phyloP scores from a whole-genome alignment of 371 early-diverging fungal species.

The Mucor sp. region DNA sequence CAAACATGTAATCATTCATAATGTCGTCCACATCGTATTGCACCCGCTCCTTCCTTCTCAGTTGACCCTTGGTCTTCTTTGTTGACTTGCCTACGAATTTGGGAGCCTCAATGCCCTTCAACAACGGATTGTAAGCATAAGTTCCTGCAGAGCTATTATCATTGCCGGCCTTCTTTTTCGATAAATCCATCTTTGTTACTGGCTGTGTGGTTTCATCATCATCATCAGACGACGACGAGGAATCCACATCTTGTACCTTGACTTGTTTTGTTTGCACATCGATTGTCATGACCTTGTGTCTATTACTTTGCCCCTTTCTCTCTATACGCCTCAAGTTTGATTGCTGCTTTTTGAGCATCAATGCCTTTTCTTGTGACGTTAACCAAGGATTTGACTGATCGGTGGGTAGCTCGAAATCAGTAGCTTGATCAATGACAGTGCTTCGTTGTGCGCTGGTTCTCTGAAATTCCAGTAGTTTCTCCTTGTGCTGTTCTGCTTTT shows the following conservation, averaged over 20 bases:
- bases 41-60: slow-evolving; percentile 28
- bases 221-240: slow-evolving; percentile 9
- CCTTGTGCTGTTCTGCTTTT: slow-evolving; percentile 74
- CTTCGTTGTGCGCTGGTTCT: slow-evolving; percentile 79
- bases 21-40: slow-evolving; percentile 35
- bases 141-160: slow-evolving; percentile 31
- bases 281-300: slow-evolving; percentile 70
- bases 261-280: slow-evolving; percentile 64
- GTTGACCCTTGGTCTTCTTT: slow-evolving; percentile 22
- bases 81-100: slow-evolving; percentile 33
- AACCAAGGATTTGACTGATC: slow-evolving; percentile 76
- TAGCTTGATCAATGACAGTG: slow-evolving; percentile 76
- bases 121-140: slow-evolving; percentile 44
- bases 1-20: slow-evolving; percentile 28
- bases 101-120: slow-evolving; percentile 37
- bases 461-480: slow-evolving; percentile 79
- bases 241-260: slow-evolving; percentile 37
- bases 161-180: not conserved
- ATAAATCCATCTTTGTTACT: slow-evolving; percentile 10
- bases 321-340: slow-evolving; percentile 51
- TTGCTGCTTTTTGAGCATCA: slow-evolving; percentile 51
- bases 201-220: slow-evolving; percentile 28
- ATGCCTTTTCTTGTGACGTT: slow-evolving; percentile 73
- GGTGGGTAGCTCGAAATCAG: slow-evolving; percentile 73
- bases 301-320: slow-evolving; percentile 43